phyloP scores from a whole-genome alignment of 208 protist species.

The Acanthamoeba royreba region DNA sequence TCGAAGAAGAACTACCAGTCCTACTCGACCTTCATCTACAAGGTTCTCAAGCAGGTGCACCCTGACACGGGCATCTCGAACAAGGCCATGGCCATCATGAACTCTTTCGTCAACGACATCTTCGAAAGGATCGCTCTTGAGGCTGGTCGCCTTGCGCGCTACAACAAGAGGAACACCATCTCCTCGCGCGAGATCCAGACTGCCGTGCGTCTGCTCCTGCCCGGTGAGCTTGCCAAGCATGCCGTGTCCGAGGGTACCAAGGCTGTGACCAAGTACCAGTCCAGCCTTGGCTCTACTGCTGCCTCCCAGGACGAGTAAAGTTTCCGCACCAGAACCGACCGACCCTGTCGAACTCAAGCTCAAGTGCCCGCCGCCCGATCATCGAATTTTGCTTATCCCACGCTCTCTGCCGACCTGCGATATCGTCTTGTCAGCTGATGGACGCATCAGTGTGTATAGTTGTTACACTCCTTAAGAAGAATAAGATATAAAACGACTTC shows the following conservation, averaged over 20 bases:
- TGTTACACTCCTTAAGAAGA: too few relatives aligned
- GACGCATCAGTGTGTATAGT: too few relatives aligned
- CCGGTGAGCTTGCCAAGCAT: conserved; percentile 97
- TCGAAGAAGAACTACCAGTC: conserved; percentile 11
- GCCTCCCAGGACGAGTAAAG: conserved; percentile 16
- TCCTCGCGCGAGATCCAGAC: conserved; percentile 96
- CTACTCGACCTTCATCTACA: conserved; percentile 80
- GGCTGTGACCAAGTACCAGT: conserved; percentile 94
- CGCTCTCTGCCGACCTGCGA: too few relatives aligned
- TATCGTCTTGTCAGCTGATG: too few relatives aligned
- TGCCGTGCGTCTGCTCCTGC: conserved; percentile 96
- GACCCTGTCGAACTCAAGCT: too few relatives aligned
- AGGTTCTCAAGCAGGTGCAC: conserved; percentile 94
- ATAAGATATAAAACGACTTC: too few relatives aligned
- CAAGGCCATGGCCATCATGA: conserved; percentile 97
- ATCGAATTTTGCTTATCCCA: too few relatives aligned
- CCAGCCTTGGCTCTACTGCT: conserved; percentile 15
- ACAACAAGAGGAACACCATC: conserved; percentile 96
- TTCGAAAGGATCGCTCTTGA: conserved; percentile 96
- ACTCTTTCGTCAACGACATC: conserved; percentile 94
- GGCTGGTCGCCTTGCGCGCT: conserved; percentile 92
- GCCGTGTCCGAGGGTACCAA: conserved; percentile 98
- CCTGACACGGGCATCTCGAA: conserved; percentile 95
- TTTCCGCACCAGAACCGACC: too few relatives aligned
- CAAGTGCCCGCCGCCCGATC: too few relatives aligned